Percentiles rank a stretch among this genome's conserved stretches.
Conservation (phyloP, 1,139 yeast genomes). For the Debaryomycetaceae sp. region DNA sequence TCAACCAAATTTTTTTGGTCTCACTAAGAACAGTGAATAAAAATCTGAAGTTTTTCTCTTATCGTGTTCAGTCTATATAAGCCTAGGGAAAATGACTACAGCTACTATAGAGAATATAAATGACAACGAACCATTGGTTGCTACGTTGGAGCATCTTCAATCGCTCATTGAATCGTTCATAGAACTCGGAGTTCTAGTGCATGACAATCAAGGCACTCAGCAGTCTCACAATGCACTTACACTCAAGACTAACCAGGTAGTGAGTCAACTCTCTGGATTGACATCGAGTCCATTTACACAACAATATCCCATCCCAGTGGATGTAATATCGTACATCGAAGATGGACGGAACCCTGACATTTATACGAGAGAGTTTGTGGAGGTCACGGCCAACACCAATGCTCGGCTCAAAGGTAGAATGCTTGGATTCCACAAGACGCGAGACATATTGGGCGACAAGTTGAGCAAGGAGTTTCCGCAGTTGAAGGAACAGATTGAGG, state of each 20-base stretch:
- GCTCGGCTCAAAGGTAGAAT: constrained; percentile 85
- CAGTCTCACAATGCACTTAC: constrained; percentile 45
- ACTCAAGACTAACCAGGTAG: constrained; percentile 40
- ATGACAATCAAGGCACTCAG: constrained; percentile 84
- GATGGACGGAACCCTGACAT: constrained; percentile 97
- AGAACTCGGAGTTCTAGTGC: constrained; percentile 86
- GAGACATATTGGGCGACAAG: constrained; percentile 66
- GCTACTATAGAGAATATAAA: constrained; percentile 22
- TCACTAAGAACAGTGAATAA: neutral
- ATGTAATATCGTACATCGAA: constrained; percentile 80
- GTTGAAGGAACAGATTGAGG: constrained; percentile 40
- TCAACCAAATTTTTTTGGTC: neutral
- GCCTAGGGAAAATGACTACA: constrained; percentile 32
- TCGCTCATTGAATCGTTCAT: constrained; percentile 79
- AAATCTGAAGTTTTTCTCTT: too few relatives aligned
- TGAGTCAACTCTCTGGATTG: constrained; percentile 35
- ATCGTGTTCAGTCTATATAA: too few relatives aligned
- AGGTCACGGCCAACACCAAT: constrained; percentile 82
- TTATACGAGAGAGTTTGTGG: constrained; percentile 93
- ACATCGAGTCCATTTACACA: constrained; percentile 30
- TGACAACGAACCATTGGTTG: constrained; percentile 42
- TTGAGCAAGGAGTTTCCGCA: constrained; percentile 78
- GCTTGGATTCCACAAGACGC: constrained; percentile 53
- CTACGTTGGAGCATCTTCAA: constrained; percentile 59
- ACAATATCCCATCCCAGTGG: constrained; percentile 62